Evolutionary conservation across 192 early-diverging fungal species (phyloP).

Genomic region (Pilobolus umbonatus): DNA sequence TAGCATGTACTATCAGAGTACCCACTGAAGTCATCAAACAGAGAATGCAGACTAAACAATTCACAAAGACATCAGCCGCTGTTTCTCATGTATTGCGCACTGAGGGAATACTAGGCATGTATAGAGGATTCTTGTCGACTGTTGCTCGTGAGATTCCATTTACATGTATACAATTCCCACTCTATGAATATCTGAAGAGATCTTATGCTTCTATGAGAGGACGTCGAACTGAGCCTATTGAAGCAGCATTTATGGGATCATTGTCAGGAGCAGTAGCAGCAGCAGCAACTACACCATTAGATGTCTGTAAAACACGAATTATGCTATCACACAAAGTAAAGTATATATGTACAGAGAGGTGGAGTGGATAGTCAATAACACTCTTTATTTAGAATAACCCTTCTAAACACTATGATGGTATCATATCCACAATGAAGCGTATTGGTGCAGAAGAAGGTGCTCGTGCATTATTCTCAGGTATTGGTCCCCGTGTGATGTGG

Average conservation of each 20-base stretch:
- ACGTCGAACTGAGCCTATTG: conserved; percentile 60
- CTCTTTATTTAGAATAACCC: conserved; percentile 28
- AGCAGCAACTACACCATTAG: conserved; percentile 88
- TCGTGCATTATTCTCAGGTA: conserved; percentile 75
- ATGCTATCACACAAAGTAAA: conserved; percentile 83
- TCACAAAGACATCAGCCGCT: conserved; percentile 54
- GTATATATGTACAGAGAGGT: background rate
- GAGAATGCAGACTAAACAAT: conserved; percentile 88
- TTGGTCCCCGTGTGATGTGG: conserved; percentile 93
- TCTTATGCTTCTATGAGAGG: conserved; percentile 44
- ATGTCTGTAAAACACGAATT: conserved; percentile 93
- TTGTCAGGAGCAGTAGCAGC: conserved; percentile 88
- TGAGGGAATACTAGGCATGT: conserved; percentile 84
- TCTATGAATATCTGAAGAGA: conserved; percentile 88
- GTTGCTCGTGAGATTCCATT: conserved; percentile 97
- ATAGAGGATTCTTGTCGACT: conserved; percentile 87
- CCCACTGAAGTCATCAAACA: conserved; percentile 97
- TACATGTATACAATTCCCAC: conserved; percentile 92
- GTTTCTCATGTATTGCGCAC: conserved; percentile 55
- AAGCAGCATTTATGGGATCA: conserved; percentile 83
- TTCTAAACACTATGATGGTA: conserved; percentile 60
- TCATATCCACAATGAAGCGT: conserved; percentile 61
- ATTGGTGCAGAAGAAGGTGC: conserved; percentile 79
- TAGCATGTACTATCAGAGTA: conserved; percentile 87
- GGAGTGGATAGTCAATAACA: background rate